Base-by-base conservation (phyloP, 306 rosid genomes). In the Malus sylvestris region DNA sequence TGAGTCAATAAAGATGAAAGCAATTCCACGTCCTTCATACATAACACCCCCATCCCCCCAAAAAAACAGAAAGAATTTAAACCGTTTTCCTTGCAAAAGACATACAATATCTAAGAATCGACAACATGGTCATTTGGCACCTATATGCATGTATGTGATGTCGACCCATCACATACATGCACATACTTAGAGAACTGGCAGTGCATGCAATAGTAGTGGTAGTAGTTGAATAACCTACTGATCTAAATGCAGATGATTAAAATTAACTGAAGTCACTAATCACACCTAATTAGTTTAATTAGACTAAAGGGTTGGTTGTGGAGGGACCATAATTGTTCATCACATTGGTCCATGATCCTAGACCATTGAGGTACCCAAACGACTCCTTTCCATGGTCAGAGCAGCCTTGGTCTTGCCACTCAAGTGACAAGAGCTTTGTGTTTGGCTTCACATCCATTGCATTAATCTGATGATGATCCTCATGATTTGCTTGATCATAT, bases 401-500 rank as follows among this genome's bases (percentile, higher is more conserved):
- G 60, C 92, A 84, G 52, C 86, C 91, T n/a, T 89, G 96, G 67
- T 95, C 97, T 81, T 89, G 97, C 99, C 99, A 95, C 76, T 95
- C 99, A 78, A 92, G 86, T 51, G 98, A 86, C 83, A 92, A 72
- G 15, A 86, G 59, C 84, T 86, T 90, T 16, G 97, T 86, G 67
- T 87, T 96, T 75, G 98, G 97, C 77, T 96, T 92, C 90, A 89
- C 91, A 74, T 95, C 98, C 65, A 88, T 74, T 10, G 79, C 82
- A 62, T 63, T 69, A 51, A 51, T 51, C 23, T 81, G 91, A 20
- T 52, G 72, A 73, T 57, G 73, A 63, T 83, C 74, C 14, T 81
- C 71, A 62, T 74, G 85, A 74, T 81, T 63, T 70, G 78, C 68
- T 68, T 81, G 85, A 64, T 87, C 91, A 72, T 88, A 94, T 0